phyloP scores from a whole-genome alignment of 306 rosid genomes.

The Pueraria montana region DNA sequence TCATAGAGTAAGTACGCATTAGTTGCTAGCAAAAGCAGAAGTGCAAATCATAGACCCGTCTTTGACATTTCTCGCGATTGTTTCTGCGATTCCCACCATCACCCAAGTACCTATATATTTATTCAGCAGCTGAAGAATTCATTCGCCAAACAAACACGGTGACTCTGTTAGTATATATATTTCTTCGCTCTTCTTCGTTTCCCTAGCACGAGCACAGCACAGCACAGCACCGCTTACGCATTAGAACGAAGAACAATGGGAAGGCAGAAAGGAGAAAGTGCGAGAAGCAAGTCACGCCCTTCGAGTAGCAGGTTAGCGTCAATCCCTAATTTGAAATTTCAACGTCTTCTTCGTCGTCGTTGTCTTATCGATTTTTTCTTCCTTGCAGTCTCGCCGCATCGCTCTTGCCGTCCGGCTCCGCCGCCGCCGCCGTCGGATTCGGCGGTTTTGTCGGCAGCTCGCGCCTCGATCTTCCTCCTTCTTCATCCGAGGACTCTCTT shows the following conservation, averaged over 20 bases:
- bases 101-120: background rate
- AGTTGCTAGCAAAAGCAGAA: background rate
- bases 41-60: background rate
- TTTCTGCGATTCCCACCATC: background rate
- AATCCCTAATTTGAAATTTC: conserved; percentile 1
- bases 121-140: background rate
- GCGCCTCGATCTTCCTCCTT: conserved; percentile 75
- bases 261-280: conserved; percentile 87
- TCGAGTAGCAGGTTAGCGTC: conserved; percentile 88
- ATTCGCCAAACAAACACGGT: background rate
- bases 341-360: background rate
- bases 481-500: conserved; percentile 67
- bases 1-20: too few relatives aligned
- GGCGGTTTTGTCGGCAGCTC: conserved; percentile 94
- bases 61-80: background rate
- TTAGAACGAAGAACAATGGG: conserved; percentile 60
- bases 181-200: conserved; percentile 33
- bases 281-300: conserved; percentile 82
- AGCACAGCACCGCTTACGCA: background rate
- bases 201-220: background rate
- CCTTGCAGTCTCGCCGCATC: conserved; percentile 83
- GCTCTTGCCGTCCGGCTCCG: conserved; percentile 76
- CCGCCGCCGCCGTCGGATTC: conserved; percentile 75
- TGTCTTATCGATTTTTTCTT: conserved; percentile 1
- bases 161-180: background rate